Conservation (phyloP, 23 red algal species). For the Pyropia haitanensis region DNA sequence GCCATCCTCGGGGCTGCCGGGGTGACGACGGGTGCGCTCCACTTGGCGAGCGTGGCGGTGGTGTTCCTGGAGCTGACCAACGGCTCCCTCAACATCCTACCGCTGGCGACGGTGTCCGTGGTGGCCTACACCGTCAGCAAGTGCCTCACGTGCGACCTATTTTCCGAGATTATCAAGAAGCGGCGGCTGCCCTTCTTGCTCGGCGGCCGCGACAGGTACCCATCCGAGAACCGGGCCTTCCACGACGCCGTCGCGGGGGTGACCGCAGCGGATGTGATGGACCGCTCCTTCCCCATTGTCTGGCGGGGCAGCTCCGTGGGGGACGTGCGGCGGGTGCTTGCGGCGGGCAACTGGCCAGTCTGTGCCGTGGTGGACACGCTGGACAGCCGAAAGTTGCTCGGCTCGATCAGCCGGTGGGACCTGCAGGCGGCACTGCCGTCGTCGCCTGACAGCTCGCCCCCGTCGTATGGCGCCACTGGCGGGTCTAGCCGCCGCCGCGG, state of each 20-base stretch:
- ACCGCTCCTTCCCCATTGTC: slow-evolving; percentile 38
- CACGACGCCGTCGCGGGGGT: slow-evolving; percentile 30
- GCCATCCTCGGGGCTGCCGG: slow-evolving; percentile 71
- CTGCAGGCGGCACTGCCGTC: slow-evolving; percentile 34
- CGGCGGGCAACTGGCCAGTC: slow-evolving; percentile 12
- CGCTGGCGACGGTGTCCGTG: slow-evolving; percentile 46
- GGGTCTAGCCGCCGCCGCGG: neutral
- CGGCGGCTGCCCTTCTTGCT: slow-evolving; percentile 43
- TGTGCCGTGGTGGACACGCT: slow-evolving; percentile 46
- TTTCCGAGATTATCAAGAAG: slow-evolving; percentile 44
- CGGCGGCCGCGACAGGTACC: slow-evolving; percentile 46
- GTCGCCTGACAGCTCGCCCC: neutral
- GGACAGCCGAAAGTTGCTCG: slow-evolving; percentile 23
- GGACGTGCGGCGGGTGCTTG: slow-evolving; percentile 29
- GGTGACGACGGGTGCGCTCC: slow-evolving; percentile 38
- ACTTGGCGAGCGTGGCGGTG: slow-evolving; percentile 34
- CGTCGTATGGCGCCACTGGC: slow-evolving; percentile 1
- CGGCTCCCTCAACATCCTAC: slow-evolving; percentile 52
- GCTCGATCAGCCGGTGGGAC: slow-evolving; percentile 33
- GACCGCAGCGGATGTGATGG: slow-evolving; percentile 42
- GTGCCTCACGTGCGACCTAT: slow-evolving; percentile 53
- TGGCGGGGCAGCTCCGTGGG: slow-evolving; percentile 36
- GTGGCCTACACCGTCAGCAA: slow-evolving; percentile 49
- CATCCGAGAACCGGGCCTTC: slow-evolving; percentile 21
- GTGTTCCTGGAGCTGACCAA: slow-evolving; percentile 81